These are phyloP conservation scores for Pseudonectria foliicola DNA, from an alignment of 2,329 filamentous ascomycete species.

Conservation along the genomic window DNA sequence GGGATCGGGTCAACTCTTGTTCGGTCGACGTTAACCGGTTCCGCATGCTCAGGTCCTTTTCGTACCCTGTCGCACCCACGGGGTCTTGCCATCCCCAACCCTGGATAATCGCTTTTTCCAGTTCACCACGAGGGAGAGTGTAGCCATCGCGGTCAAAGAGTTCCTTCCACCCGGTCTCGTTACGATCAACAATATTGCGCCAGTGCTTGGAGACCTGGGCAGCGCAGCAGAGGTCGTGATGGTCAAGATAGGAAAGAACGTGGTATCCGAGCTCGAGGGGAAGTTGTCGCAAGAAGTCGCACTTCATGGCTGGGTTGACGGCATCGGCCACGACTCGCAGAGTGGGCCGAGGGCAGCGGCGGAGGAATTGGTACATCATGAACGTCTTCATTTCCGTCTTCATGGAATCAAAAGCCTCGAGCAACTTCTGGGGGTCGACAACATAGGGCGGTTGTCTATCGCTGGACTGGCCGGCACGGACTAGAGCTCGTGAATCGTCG, in stretches of 20 bases:
- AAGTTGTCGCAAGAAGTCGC: constrained; percentile 79
- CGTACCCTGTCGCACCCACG: constrained; percentile 63
- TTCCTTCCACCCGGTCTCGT: constrained; percentile 94
- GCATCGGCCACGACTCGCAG: constrained; percentile 83
- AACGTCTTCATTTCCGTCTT: constrained; percentile 89
- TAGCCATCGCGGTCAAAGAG: constrained; percentile 82
- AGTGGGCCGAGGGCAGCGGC: constrained; percentile 79
- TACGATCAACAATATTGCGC: constrained; percentile 83
- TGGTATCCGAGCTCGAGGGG: constrained; percentile 83
- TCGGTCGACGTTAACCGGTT: constrained; percentile 47
- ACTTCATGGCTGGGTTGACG: constrained; percentile 90
- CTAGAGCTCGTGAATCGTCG: constrained; percentile 18
- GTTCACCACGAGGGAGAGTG: constrained; percentile 68
- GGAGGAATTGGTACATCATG: constrained; percentile 92
- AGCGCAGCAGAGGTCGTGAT: constrained; percentile 78
- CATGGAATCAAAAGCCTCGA: constrained; percentile 87
- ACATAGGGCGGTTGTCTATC: constrained; percentile 32
- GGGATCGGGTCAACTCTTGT: constrained; percentile 38
- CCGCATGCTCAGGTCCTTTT: constrained; percentile 67
- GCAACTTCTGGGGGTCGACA: constrained; percentile 75
- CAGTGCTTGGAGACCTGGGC: constrained; percentile 93
- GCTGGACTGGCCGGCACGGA: constrained; percentile 16
- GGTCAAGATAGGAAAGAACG: constrained; percentile 78
- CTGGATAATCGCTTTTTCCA: constrained; percentile 78
- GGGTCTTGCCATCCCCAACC: constrained; percentile 98